Evolutionary conservation across 2,329 filamentous ascomycete species (phyloP), one percentile per base, ranked within the genome.

Genomic region (Diaporthe helianthi): DNA sequence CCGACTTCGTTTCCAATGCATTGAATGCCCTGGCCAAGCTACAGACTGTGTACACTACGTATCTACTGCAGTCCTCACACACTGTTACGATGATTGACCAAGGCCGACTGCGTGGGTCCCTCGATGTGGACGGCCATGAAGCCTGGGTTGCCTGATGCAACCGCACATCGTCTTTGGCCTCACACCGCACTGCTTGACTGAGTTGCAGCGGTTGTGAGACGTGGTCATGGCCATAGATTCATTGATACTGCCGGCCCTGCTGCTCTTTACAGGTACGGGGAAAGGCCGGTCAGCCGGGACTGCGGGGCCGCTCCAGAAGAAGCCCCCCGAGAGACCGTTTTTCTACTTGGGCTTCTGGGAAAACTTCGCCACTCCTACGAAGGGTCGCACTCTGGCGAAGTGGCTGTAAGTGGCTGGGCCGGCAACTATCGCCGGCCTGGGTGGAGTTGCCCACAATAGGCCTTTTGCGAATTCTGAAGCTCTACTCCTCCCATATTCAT

Each of bases 141-240:
- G 41, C 31, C 41, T 26, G 41, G 29, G 38, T 7, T 67, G 65
- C 65, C 65, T 67, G 65, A 67, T 67, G 52, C 52, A 67, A 67
- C 65, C 65, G 54, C 52, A 47, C 52, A 58, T 22, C 19, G 29
- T 49, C 44, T 22, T n/a, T 15, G 44, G 22, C n/a, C 29, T 63
- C 58, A 63, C 44, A 36, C 44, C n/a, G 58, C 19, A 12, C 36
- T 63, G 44, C 58, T 63, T 31, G 47, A 63, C 29, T 24, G 29
- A 8, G 41, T 13, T 61, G 41, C 41, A 26, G 58, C 19, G 41
- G 41, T 49, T 22, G 44, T 49, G 19, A 26, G 13, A 49, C 24
- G 26, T 49, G 58, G 44, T 63, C 58, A 26, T 22, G 29, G 17
- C 58, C 58, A 61, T 24, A 49, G 44, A 36, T 12, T 49, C 29